Conservation (phyloP, 352 stramenopile genomes). For the Pythium grandisporangium region DNA sequence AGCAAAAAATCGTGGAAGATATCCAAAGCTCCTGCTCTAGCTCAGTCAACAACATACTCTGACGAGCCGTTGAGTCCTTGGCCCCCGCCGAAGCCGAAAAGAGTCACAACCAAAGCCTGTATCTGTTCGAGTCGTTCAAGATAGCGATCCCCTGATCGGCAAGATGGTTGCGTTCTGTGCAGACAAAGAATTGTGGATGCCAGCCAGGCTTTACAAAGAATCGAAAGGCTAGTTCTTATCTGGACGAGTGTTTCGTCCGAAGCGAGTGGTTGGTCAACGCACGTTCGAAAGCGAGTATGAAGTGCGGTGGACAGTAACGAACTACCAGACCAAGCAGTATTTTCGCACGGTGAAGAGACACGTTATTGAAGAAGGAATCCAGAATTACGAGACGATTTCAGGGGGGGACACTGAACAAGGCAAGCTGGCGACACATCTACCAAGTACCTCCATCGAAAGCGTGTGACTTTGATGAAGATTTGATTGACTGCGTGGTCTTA, state of each 20-base stretch:
- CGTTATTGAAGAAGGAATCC: constrained; percentile 1
- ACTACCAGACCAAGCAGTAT: constrained; percentile 6
- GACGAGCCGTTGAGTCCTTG: too few species aligned
- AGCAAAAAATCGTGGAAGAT: too few species aligned
- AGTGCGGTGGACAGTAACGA: constrained; percentile 7
- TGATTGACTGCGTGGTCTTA: constrained; percentile 7
- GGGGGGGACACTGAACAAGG: constrained; percentile 5
- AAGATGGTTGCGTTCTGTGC: constrained; percentile 11
- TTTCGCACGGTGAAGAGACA: not conserved
- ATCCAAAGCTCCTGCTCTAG: too few species aligned
- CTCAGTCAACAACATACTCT: too few species aligned
- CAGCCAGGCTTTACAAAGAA: not conserved
- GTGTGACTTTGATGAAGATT: not conserved
- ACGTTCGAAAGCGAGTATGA: too few species aligned
- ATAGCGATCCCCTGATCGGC: constrained; percentile 1
- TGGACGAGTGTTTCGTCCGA: not conserved
- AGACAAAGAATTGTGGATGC: constrained; percentile 11
- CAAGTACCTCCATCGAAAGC: constrained; percentile 4
- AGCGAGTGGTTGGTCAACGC: too few species aligned
- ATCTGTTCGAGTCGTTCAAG: not conserved
- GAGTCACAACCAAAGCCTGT: too few species aligned
- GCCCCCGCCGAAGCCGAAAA: not conserved
- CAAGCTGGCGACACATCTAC: constrained; percentile 6
- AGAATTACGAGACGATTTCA: constrained; percentile 2
- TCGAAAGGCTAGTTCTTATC: constrained; percentile 4